Evolutionary conservation across 2,329 filamentous ascomycete genomes (phyloP), one percentile per base, ranked within the genome.

Genomic region (Laburnicola sp.): DNA sequence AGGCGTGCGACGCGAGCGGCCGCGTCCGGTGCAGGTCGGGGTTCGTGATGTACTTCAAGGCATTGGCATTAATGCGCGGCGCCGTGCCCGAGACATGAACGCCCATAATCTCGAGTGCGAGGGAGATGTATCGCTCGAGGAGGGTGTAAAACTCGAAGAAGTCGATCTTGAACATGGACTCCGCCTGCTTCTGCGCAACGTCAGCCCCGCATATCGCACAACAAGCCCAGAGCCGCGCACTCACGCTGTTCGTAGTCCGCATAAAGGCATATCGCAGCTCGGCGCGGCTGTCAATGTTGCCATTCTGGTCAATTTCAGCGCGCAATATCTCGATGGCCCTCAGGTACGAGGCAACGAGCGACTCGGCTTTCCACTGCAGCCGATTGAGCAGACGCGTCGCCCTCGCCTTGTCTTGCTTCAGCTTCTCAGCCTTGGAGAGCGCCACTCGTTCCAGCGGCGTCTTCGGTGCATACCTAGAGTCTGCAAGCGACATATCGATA

Each of bases 71-170:
- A 9, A 57, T 51, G 32, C 54, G 45, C 26, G 58, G 51, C 9
- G 54, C 48, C 0, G 49, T 51, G 1, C 51, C 58, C 4, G 70
- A 68, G 1, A 89, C 75, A 0, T 68, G 65, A 4, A 88, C 77
- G 6, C 81, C 83, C 51, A 85, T 87, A 0, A 88, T 80, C 0
- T 78, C 79, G n/a, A 88, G 79, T 0, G 88, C 74, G 40, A 86
- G 81, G 1, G 88, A 85, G 6, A 90, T 76, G 0, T 86, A 86
- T 27, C 87, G 82, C 72, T 91, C 87, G 5, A 90, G 80, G 31
- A 88, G 79, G 45, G 84, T 83, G 73, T 90, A 90, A 69, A 86
- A 90, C 64, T 91, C 87, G 71, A 88, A 85, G 56, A 90, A 91
- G 64, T 90, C 87, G 6, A 90, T 79, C 68, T 90, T 89, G 76